Evolutionary conservation across 2,329 filamentous ascomycete species (phyloP), one percentile per base, ranked within the genome.

Genomic region (Lizonia empirigonia): DNA sequence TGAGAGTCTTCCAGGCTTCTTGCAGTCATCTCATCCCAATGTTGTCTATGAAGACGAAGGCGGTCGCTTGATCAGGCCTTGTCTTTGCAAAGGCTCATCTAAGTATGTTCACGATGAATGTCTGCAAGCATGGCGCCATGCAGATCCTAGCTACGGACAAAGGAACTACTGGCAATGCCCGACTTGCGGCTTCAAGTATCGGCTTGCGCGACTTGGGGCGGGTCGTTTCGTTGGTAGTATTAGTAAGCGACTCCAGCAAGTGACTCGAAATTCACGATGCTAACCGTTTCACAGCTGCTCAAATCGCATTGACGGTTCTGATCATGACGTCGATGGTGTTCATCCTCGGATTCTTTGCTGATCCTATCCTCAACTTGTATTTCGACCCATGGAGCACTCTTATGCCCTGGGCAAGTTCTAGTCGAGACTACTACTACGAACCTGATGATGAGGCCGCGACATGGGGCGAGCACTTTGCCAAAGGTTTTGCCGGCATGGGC

Each of bases 101-200:
- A 90, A 90, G 76, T 97, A 96, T 74, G 91, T 97, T 19, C 94
- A 99, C 72, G 91, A 97, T 73, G 88, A 86, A 23, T 99, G 94
- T 68, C 80, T 99, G 39, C 85, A 89, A 65, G 80, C 84, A 9
- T 97, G 92, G 91, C 85, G 94, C 61, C 82, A 87, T 56, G 82
- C 89, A 34, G 85, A 91, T 67, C 88, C 89, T 0, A 66, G 80
- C 32, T 82, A 84, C 59, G 76, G 77, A 33, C 76, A 76, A 50
- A 82, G 89, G 49, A 91, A 92, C 63, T 95, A 86, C 70, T 96
- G 88, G 84, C 83, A 89, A 65, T 97, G 93, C 67, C 89, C 89
- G 16, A 96, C 91, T 0, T 97, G 93, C 74, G 81, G 85, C 26
- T 97, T 94, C 74, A 81, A 82, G 60, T 97, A 97, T 74, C 83